Base-by-base conservation (phyloP, 139 green algal species). In the Mesotaenium endlicherianum region DNA sequence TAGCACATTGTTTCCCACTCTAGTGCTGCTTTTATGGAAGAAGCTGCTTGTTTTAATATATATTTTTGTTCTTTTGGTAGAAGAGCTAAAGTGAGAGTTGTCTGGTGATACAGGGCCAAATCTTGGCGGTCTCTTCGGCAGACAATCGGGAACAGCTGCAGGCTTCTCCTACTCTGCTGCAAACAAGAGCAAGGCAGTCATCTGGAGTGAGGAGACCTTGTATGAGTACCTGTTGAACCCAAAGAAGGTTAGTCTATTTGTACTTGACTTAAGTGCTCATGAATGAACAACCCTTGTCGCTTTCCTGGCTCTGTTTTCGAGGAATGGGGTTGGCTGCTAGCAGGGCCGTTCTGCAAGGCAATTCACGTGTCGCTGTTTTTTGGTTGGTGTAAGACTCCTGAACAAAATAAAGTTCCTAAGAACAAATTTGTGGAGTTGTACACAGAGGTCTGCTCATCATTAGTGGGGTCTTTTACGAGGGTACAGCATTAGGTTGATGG, bases 131-230 rank as follows among this genome's bases (percentile, higher is more conserved):
- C 77, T 99, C 2, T 98, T 99, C 70, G 96, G 96, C 30, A 91
- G 96, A 50, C 79, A 83, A 26, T 96, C 93, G n/a, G 95, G 95
- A 43, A 94, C 90, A 0, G 90, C 90, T 1, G 88, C 93, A 40
- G 96, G 96, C 68, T 99, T 97, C 82, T 92, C 94, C 5, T 99
- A 99, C 91, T 96, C 91, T 41, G 95, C 96, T 87, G 96, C 96
- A 20, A 99, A 99, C 92, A 98, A 98, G 89, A 95, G 97, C 91
- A 95, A 93, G 40, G 84, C 81, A 34, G 86, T 91, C 6, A 31
- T 69, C n/a, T 91, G 87, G 87, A 41, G 16, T 11, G 87, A 91
- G 79, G 79, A 91, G 1, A 91, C 87, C 8, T 78, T 91, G 26
- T 91, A 86, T 44, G 87, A 91, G 34, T 91, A 91, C 72, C 87